These are phyloP conservation scores for Volutella citrinella DNA, from an alignment of 2,329 filamentous ascomycete genomes.

Conservation along the genomic window DNA sequence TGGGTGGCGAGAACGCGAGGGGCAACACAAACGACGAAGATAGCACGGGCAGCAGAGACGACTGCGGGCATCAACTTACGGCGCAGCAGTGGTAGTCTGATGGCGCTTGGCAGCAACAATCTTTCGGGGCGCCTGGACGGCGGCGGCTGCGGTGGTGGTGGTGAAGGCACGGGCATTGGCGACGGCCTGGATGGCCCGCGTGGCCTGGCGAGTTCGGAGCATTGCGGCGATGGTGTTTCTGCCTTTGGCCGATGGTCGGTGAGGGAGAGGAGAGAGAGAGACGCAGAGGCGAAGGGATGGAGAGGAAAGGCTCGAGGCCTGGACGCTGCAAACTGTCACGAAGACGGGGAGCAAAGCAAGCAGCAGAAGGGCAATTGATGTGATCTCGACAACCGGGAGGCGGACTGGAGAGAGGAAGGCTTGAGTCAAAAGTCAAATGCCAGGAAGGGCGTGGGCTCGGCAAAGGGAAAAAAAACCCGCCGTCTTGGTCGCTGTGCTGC, in stretches of 20 bases:
- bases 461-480: constrained; percentile 2
- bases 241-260: constrained; percentile 10
- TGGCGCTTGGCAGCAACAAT: constrained; percentile 40
- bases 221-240: constrained; percentile 13
- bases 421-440: constrained; percentile 11
- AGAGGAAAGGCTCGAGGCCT: too few species aligned
- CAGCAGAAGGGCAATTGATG: constrained; percentile 15
- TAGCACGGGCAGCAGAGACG: constrained; percentile 3
- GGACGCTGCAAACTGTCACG: too few species aligned
- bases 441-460: too few species aligned
- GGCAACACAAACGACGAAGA: too few species aligned
- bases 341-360: constrained; percentile 5
- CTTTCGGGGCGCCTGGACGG: constrained; percentile 38
- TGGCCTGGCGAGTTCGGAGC: constrained; percentile 18
- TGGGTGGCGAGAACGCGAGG: constrained; percentile 10
- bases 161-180: constrained; percentile 40
- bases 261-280: constrained; percentile 7
- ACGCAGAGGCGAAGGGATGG: constrained; percentile 4
- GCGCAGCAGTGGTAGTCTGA: constrained; percentile 46
- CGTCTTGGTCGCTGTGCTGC: too few species aligned
- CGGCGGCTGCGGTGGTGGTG: constrained; percentile 34
- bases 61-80: constrained; percentile 44
- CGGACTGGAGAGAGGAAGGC: constrained; percentile 11
- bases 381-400: too few species aligned
- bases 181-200: constrained; percentile 30